Conservation (phyloP, 2,329 filamentous ascomycete species). For the Hymenoscyphus infarciens region DNA sequence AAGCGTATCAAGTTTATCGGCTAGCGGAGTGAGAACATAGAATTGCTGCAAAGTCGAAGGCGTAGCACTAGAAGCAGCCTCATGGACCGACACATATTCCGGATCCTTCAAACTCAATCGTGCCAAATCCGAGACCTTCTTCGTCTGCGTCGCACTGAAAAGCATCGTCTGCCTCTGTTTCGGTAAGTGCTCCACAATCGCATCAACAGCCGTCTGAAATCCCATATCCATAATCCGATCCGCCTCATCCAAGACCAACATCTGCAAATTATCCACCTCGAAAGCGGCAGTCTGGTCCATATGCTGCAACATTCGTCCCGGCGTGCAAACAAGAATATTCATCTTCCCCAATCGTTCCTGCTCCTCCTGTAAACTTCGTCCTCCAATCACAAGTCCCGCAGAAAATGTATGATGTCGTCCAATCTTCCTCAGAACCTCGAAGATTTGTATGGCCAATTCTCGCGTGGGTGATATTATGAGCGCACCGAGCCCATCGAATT, state of each 20-base stretch:
- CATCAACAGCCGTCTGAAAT: conserved; percentile 86
- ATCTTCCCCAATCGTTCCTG: conserved; percentile 80
- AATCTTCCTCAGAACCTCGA: conserved; percentile 87
- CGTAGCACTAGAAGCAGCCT: conserved; percentile 74
- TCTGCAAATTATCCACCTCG: conserved; percentile 84
- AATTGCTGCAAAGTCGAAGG: conserved; percentile 84
- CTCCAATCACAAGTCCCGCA: conserved; percentile 88
- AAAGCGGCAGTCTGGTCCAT: conserved; percentile 89
- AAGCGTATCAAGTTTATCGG: conserved; percentile 86
- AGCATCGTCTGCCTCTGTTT: conserved; percentile 83
- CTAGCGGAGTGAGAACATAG: conserved; percentile 80
- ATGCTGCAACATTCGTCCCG: conserved; percentile 92
- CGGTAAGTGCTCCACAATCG: conserved; percentile 87
- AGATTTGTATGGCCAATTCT: conserved; percentile 94
- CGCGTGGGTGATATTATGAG: conserved; percentile 91
- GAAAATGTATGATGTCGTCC: conserved; percentile 88
- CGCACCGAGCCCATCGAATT: conserved; percentile 85
- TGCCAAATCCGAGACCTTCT: conserved; percentile 87
- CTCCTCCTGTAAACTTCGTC: conserved; percentile 84
- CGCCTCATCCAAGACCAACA: conserved; percentile 91
- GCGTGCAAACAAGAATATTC: conserved; percentile 97
- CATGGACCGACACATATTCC: conserved; percentile 93
- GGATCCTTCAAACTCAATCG: conserved; percentile 84
- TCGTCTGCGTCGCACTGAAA: conserved; percentile 95
- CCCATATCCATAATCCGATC: conserved; percentile 98